Base-by-base conservation (phyloP, 2,329 filamentous ascomycete species). In the Arthrobotrys iridis region DNA sequence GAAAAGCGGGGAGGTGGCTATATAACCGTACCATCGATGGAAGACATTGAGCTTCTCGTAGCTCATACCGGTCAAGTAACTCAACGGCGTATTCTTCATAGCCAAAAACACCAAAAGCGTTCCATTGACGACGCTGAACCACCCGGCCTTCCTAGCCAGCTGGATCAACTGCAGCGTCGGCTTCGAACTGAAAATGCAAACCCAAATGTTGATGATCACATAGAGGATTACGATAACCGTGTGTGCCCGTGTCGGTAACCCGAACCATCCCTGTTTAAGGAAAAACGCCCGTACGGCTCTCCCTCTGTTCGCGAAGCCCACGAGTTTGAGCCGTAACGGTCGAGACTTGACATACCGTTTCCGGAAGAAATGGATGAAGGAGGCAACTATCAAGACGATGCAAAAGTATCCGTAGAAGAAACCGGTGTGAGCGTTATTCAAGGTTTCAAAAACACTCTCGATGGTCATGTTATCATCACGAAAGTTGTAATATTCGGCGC, bases 71-170 rank as follows among this genome's bases (percentile, higher is more conserved):
- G 72, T 76, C 7, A 76, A 30, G 35, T 65, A 76, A 45, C 55
- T 60, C 65, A 76, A 66, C 41, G 72, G 72, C 18, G 72, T 76
- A 48, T 76, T 76, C 65, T 76, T 76, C 72, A 76, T 76, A 22
- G 72, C 72, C 64, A 76, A 55, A 50, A 76, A 76, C 26, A 76
- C 59, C 41, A 76, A 35, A 11, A 76, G 50, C 7, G 72, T 76
- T 2, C 65, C 72, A 40, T 76, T 76, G 4, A 76, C 72, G 15
- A 76, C 59, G 37, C 65, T 70, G 50, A 76, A 76, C 72, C 72
- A 76, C 13, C 72, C 71, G 11, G 22, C 15, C 45, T 71, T 76
- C 28, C 72, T 70, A 2, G 72, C 72, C 40, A 76, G 41, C 52
- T 76, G 72, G 18, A 76, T 76, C 52, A 76, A 46, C 64, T 70